Conservation (phyloP, 192 early-diverging fungal genomes). For the Backusella parvicylindrica region DNA sequence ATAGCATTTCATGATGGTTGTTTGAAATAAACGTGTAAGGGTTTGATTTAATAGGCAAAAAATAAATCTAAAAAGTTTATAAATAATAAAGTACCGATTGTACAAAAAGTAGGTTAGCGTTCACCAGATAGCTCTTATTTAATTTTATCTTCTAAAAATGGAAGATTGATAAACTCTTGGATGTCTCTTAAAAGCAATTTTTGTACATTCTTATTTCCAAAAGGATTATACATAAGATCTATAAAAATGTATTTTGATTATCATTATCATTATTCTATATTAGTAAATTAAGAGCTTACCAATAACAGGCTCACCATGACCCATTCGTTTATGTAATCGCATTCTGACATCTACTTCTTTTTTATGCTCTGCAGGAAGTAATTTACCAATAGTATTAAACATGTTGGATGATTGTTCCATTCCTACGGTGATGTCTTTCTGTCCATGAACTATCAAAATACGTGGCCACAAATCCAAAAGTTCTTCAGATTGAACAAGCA, state of each 20-base stretch:
- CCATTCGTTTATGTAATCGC: conserved; percentile 34
- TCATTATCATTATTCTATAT: not conserved
- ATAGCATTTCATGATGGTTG: not conserved
- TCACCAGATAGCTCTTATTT: not conserved
- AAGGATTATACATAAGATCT: conserved; percentile 19
- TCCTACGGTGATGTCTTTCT: conserved; percentile 30
- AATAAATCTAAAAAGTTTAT: not conserved
- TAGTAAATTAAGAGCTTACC: conserved; percentile 8
- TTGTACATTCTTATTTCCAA: not conserved
- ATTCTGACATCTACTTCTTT: conserved; percentile 36
- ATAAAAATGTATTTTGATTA: not conserved
- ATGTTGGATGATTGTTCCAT: conserved; percentile 28
- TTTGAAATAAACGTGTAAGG: not conserved
- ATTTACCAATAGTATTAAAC: conserved; percentile 32
- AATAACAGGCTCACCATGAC: conserved; percentile 34
- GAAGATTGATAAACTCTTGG: conserved; percentile 26
- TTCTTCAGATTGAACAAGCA: conserved; percentile 26
- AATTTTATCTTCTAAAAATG: not conserved
- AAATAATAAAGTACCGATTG: not conserved
- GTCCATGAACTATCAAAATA: conserved; percentile 35
- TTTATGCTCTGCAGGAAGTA: conserved; percentile 21
- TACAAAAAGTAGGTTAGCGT: not conserved
- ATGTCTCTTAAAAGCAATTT: conserved; percentile 16
- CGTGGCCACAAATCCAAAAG: conserved; percentile 29
- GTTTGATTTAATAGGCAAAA: not conserved